Evolutionary conservation across 2,329 filamentous ascomycete species (phyloP), one percentile per base, ranked within the genome.

Genomic region (Sarocladium brachiariae): DNA sequence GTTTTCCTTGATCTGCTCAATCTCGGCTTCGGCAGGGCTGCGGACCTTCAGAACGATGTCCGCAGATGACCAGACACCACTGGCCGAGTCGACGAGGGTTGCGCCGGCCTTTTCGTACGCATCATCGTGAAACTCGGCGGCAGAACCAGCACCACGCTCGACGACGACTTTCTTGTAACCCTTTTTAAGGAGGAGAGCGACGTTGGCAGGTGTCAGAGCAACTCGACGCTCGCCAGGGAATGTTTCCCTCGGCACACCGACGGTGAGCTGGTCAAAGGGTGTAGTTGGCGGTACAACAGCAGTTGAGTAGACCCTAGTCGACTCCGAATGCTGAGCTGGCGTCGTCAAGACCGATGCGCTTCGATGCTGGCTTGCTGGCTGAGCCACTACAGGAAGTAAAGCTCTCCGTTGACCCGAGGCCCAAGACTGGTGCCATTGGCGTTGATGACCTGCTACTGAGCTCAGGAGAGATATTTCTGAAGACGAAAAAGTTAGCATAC

Each of bases 11-110:
- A 93, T 77, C 30, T 73, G 73, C 54, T 83, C 77, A 4, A 88
- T 78, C 65, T 95, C 89, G 52, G 80, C 78, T 46, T 81, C 69
- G 16, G 79, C 84, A 0, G 89, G 89, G 1, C 84, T 81, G 37
- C 89, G 83, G 50, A 96, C 89, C 66, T 95, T 95, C 58, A 96
- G 76, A 10, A 95, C 71, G 56, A 95, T 88, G 62, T 95, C 81
- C 54, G 86, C 82, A 50, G 83, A 74, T 5, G 78, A 75, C 84
- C 88, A 95, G 56, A 95, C 75, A n/a, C 72, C 73, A 27, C 77
- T 74, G 31, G 80, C 72, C 30, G 76, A 73, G 56, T 89, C 84
- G 38, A 89, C 86, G 3, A 95, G 69, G 13, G 81, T 89, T 4
- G 88, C 90, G 10, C 90, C 90, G 2, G 87, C 87, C 56, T 82